phyloP scores from a whole-genome alignment of 495 filamentous ascomycete genomes.

The Hypoxylon trugodes region DNA sequence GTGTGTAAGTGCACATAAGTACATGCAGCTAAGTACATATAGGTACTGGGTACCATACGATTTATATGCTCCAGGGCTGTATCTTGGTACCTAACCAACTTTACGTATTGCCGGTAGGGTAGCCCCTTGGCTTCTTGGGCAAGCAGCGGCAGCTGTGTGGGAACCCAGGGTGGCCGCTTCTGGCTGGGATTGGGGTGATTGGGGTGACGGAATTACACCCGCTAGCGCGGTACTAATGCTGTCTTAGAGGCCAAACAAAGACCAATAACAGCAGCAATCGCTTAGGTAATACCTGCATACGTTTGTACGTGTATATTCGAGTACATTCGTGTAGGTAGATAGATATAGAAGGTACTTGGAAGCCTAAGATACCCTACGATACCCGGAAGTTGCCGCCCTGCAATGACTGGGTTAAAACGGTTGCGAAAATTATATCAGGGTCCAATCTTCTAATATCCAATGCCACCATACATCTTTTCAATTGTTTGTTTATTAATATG shows the following conservation, averaged over 20 bases:
- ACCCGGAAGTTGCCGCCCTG: slow-evolving; percentile 22
- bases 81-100: neutral
- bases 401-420: neutral
- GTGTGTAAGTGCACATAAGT: slow-evolving; percentile 4
- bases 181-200: neutral
- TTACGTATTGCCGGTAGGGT: no score
- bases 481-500: slow-evolving; percentile 33
- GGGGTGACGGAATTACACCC: slow-evolving; percentile 25
- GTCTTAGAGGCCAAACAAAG: slow-evolving; percentile 11
- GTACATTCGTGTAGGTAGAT: no score
- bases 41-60: neutral
- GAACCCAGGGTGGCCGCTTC: neutral
- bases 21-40: neutral
- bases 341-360: neutral
- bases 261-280: slow-evolving; percentile 9
- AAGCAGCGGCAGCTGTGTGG: slow-evolving; percentile 14
- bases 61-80: no score
- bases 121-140: no score
- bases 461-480: neutral
- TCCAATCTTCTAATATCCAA: slow-evolving; percentile 1
- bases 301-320: no score
- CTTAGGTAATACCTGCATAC: slow-evolving; percentile 25
- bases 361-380: neutral
- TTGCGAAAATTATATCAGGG: slow-evolving; percentile 22
- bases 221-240: slow-evolving; percentile 18